These are phyloP conservation scores for Luvunga scandens DNA, from an alignment of 345 rosid species.

Conservation along the genomic window DNA sequence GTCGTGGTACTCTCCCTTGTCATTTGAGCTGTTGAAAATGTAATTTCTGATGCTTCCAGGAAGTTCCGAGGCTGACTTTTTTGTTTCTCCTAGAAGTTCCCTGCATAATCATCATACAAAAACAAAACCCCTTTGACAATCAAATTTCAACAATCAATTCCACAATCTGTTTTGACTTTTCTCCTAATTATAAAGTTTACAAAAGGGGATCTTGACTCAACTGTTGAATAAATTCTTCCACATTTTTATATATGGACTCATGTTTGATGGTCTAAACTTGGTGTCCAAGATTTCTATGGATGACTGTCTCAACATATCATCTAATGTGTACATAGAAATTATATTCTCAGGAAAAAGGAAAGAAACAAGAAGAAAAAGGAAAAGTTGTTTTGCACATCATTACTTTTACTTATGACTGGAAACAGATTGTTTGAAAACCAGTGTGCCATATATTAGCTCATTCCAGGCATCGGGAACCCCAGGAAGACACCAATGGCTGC, in stretches of 20 bases:
- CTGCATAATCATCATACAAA: background rate
- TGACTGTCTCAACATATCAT: background rate
- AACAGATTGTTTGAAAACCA: slow-evolving; percentile 36
- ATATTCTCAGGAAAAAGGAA: background rate
- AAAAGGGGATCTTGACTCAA: background rate
- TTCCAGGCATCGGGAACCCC: slow-evolving; percentile 97
- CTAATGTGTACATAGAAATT: background rate
- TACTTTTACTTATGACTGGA: slow-evolving; percentile 11
- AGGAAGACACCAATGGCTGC: slow-evolving; percentile 98
- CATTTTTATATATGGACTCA: background rate
- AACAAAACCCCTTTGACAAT: background rate
- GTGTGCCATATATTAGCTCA: slow-evolving; percentile 74
- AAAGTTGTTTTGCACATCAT: background rate
- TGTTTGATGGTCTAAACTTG: background rate
- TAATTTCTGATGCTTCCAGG: background rate
- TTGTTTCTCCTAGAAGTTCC: background rate
- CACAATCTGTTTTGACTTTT: background rate
- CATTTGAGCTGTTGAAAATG: no score
- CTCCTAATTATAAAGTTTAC: background rate
- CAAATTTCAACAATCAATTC: background rate
- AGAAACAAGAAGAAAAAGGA: background rate
- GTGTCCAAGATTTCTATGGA: background rate
- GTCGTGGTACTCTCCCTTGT: no score
- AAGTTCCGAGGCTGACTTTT: background rate
- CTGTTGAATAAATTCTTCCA: background rate